phyloP scores from a whole-genome alignment of 176 grass and related monocot species.

The Musa schizocarpa region DNA sequence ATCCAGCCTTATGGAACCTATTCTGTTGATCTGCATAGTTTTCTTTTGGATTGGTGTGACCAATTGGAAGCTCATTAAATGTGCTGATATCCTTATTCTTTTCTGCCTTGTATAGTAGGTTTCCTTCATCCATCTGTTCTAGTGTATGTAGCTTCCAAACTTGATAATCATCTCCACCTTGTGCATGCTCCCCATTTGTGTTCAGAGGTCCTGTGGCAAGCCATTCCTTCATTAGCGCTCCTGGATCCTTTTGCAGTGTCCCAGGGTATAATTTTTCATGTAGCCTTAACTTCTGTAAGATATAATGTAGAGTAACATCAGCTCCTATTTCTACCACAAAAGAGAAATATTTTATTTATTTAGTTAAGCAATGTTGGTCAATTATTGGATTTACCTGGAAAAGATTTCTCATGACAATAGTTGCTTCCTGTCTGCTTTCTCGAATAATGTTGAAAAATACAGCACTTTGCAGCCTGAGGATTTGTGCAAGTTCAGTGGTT shows the following conservation, averaged over 20 bases:
- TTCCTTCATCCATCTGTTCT: background rate
- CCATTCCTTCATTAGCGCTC: background rate
- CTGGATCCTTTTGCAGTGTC: background rate
- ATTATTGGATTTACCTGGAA: slow-evolving; percentile 3
- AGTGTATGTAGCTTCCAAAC: background rate
- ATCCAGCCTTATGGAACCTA: background rate
- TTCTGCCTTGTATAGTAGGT: background rate
- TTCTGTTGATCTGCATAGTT: background rate
- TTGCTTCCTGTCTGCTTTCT: slow-evolving; percentile 9
- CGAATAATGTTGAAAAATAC: slow-evolving; percentile 4
- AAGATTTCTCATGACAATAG: slow-evolving; percentile 18
- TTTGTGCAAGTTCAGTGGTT: slow-evolving; percentile 18
- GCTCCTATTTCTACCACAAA: background rate
- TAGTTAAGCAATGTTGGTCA: background rate
- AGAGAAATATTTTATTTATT: background rate
- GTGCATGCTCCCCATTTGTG: background rate
- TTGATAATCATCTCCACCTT: background rate
- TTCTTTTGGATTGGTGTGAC: background rate
- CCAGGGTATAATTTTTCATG: slow-evolving; percentile 9
- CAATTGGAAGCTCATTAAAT: background rate
- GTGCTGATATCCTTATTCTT: background rate
- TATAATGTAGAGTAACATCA: background rate
- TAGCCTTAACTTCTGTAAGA: slow-evolving; percentile 22
- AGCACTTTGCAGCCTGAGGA: slow-evolving; percentile 11
- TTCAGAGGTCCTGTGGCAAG: background rate